Evolutionary conservation across 2,329 filamentous ascomycete genomes (phyloP), one percentile per base, ranked within the genome.

Genomic region (Fusarium sp.): DNA sequence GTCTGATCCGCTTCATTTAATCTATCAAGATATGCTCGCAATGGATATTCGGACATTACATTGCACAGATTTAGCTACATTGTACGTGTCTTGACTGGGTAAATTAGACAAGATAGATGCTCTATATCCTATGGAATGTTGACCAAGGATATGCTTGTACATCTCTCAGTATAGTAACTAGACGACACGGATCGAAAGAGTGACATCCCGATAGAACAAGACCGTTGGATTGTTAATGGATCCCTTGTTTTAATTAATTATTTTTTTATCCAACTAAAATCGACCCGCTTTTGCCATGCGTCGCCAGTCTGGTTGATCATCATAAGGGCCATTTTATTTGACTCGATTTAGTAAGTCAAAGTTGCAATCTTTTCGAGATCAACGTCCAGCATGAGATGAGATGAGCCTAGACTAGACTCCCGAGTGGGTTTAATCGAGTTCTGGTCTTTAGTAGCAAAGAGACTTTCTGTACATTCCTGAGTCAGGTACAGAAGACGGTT

Each of bases 251-350:
- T 14, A 50, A 30, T n/a, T 28, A 45, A 30, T 30, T 13, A 7
- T 14, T 21, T 42, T 34, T 23, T 7, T 41, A 55, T 14, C 34
- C 34, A 41, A 42, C 46, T 40, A 40, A 27, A 25, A 21, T 51
- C 48, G 65, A 30, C 65, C 65, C 59, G 49, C 59, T 55, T 68
- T 68, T 68, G 54, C 64, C 63, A 63, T 68, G 59, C 53, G 54
- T 46, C 27, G 37, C 40, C n/a, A 25, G 46, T 47, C 42, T 47
- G 46, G 54, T 59, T 61, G 42, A 63, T 46, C 51, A 32, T 55
- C 42, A 14, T 41, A 25, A 48, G 55, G 30, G 28, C 40, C 21
- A 66, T 27, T 58, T 59, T 21, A 53, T 58, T 67, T 51, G 48
- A 20, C 48, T 51, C 48, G 48, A 51, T 51, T 51, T 13, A 51